A percentile compares a stretch with the other conserved stretches of the same genome.
phyloP scores from a whole-genome alignment of 495 filamentous ascomycete species.

The Penicillium subrubescens region DNA sequence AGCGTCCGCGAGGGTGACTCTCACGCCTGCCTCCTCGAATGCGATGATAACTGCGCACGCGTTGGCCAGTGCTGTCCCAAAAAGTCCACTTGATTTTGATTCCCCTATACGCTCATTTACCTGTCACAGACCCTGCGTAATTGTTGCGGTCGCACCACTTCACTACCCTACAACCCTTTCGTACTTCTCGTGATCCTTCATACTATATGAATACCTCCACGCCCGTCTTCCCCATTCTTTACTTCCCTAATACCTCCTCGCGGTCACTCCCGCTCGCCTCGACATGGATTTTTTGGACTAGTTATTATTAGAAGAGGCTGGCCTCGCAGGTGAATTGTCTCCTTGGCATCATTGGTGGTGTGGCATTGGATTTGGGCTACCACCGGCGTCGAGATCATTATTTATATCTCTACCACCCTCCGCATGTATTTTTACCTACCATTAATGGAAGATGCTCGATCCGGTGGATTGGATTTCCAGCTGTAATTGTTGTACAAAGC shows the following conservation, averaged over 20 bases:
- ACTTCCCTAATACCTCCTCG: not conserved
- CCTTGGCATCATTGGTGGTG: not conserved
- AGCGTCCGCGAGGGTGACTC: slow-evolving; percentile 55
- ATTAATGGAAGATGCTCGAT: slow-evolving; percentile 15
- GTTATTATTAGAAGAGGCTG: not conserved
- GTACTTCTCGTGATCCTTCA: not conserved
- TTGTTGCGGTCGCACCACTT: not conserved
- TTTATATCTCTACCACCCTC: slow-evolving; percentile 7
- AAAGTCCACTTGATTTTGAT: slow-evolving; percentile 28
- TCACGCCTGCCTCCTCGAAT: slow-evolving; percentile 78
- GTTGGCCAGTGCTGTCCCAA: slow-evolving; percentile 72
- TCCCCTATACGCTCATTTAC: not conserved
- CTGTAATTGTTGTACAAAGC: not conserved
- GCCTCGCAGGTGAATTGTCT: not conserved
- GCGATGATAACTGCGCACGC: slow-evolving; percentile 76
- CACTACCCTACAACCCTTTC: not conserved
- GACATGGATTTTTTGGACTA: not conserved
- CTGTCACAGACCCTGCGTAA: slow-evolving; percentile 2
- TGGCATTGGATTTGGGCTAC: slow-evolving; percentile 8
- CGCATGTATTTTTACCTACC: slow-evolving; percentile 28
- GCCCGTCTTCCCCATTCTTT: not conserved
- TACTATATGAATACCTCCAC: not conserved
- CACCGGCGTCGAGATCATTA: not conserved
- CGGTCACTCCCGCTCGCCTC: not conserved
- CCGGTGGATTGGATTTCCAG: not conserved